Evolutionary conservation across 129 eudicot genomes (phyloP).

Genomic region (Rutidosis leptorrhynchoides): DNA sequence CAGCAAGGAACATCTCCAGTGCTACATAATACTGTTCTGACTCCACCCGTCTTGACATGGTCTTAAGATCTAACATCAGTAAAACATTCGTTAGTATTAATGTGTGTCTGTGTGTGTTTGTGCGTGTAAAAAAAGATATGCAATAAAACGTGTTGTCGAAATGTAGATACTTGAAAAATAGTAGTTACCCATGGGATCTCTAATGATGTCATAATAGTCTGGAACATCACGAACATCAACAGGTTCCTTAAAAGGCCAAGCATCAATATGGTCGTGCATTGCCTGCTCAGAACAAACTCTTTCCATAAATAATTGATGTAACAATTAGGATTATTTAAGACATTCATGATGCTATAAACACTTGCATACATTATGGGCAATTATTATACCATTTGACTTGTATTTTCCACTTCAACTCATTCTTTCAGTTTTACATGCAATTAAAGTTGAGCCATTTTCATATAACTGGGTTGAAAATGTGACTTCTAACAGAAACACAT

Average conservation of each 20-base stretch:
- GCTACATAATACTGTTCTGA: constrained; percentile 88
- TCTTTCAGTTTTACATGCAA: background rate
- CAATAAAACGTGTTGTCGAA: background rate
- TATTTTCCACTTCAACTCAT: background rate
- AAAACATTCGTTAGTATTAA: background rate
- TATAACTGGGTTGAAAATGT: background rate
- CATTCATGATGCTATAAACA: background rate
- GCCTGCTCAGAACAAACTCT: constrained; percentile 47
- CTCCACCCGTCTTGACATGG: constrained; percentile 87
- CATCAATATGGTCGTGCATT: constrained; percentile 78
- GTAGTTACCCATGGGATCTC: constrained; percentile 88
- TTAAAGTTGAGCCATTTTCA: background rate
- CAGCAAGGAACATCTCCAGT: constrained; percentile 91
- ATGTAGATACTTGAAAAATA: background rate
- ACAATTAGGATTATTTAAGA: background rate
- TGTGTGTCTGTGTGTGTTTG: no score
- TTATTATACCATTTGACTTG: background rate
- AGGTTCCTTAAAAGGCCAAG: constrained; percentile 99
- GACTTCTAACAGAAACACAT: background rate
- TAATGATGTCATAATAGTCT: constrained; percentile 89
- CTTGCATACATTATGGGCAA: constrained; percentile 2
- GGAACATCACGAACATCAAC: constrained; percentile 94
- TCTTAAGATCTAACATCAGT: constrained; percentile 65
- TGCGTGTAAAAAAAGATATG: no score
- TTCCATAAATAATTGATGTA: background rate